A percentile compares a stretch with the other conserved stretches of the same genome.
Evolutionary conservation across 225 moss, liverwort and hornwort genomes (phyloP).

Genomic region (Pseudoscleropodium purum): DNA sequence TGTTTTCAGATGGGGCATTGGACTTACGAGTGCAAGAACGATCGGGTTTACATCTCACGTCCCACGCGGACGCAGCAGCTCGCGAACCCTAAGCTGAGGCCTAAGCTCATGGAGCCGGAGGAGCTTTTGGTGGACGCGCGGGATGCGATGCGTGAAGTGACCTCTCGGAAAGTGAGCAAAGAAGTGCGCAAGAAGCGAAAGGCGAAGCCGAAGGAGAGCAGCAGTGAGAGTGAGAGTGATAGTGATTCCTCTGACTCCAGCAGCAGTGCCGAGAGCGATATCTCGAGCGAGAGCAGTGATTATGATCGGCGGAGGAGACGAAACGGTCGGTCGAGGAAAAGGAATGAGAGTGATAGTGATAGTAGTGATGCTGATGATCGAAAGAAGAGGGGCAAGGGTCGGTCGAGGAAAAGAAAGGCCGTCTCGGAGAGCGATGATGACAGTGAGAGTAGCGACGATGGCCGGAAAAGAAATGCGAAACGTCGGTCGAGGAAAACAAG

Average conservation of each 20-base stretch:
- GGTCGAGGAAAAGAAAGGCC: background rate
- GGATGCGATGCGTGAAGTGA: conserved; percentile 20
- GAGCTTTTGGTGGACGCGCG: conserved; percentile 20
- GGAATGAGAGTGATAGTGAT: background rate
- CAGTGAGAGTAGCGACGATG: conserved; percentile 9
- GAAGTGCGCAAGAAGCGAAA: conserved; percentile 30
- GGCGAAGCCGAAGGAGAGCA: conserved; percentile 22
- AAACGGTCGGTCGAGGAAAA: background rate
- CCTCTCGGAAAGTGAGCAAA: conserved; percentile 14
- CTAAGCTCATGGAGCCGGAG: conserved; percentile 36
- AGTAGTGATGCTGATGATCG: conserved; percentile 12
- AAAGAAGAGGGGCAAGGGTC: background rate
- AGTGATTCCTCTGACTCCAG: conserved; percentile 6
- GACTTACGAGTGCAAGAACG: conserved; percentile 91
- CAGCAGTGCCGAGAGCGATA: conserved; percentile 25
- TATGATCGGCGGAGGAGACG: conserved; percentile 4
- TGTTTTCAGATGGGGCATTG: conserved; percentile 82
- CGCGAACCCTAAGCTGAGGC: conserved; percentile 51
- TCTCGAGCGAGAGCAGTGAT: conserved; percentile 32
- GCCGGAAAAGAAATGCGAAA: background rate
- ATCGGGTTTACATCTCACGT: conserved; percentile 66
- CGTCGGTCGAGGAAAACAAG: background rate
- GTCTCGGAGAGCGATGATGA: conserved; percentile 9
- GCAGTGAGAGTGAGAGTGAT: conserved; percentile 27
- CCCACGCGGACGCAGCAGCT: conserved; percentile 78